phyloP scores from a whole-genome alignment of 495 filamentous ascomycete species.

The Echria macrotheca region DNA sequence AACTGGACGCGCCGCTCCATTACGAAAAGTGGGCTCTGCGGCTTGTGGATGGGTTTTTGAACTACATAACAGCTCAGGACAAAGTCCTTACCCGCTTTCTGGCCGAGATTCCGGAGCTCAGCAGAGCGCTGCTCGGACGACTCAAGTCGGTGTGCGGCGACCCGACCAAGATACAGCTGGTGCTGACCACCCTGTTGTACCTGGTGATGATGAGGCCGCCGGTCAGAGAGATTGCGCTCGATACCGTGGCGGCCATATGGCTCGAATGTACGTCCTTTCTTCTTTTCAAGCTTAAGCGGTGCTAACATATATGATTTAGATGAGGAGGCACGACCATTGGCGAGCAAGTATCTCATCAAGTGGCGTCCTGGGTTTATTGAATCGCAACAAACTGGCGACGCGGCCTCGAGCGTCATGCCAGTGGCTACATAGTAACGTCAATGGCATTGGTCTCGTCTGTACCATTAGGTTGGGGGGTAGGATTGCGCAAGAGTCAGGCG shows the following conservation, averaged over 20 bases:
- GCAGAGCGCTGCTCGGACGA: slow-evolving; percentile 58
- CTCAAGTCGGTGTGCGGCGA: slow-evolving; percentile 81
- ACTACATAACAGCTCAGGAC: slow-evolving; percentile 81
- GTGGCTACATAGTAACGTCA: no score
- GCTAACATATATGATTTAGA: slow-evolving; percentile 16
- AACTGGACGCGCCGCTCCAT: slow-evolving; percentile 44
- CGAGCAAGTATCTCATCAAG: slow-evolving; percentile 48
- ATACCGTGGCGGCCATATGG: slow-evolving; percentile 83
- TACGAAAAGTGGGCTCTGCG: slow-evolving; percentile 78
- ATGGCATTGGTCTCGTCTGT: no score
- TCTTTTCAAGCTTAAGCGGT: slow-evolving; percentile 6
- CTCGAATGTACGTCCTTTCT: slow-evolving; percentile 56
- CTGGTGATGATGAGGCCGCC: slow-evolving; percentile 82
- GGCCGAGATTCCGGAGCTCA: slow-evolving; percentile 83
- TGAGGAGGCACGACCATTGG: slow-evolving; percentile 49
- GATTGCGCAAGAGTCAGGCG: no score
- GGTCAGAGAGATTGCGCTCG: slow-evolving; percentile 70
- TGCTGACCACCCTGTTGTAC: slow-evolving; percentile 54
- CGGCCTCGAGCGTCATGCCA: neutral
- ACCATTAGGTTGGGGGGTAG: no score
- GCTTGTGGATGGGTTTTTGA: slow-evolving; percentile 78
- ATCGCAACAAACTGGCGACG: slow-evolving; percentile 19
- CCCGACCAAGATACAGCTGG: slow-evolving; percentile 60
- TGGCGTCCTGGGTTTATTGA: slow-evolving; percentile 49
- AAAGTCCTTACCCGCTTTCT: slow-evolving; percentile 85